Evolutionary conservation across 495 filamentous ascomycete genomes (phyloP).

Genomic region (Penicillium verhagenii): DNA sequence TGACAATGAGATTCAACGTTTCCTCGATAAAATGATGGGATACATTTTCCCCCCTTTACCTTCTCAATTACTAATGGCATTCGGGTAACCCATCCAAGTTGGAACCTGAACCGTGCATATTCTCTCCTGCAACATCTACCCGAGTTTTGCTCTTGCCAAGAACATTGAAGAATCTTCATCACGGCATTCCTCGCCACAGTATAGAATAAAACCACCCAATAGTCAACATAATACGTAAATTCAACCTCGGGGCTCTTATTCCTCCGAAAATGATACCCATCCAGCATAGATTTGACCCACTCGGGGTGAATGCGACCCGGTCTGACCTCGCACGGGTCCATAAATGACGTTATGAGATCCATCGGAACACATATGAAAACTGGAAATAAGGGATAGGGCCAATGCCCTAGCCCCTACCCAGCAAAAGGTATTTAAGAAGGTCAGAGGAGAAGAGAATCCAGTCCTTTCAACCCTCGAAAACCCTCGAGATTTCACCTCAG

Average conservation of each 20-base stretch:
- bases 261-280: neutral
- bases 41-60: neutral
- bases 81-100: no score
- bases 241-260: no score
- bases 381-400: conserved; percentile 5
- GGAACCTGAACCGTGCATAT: neutral
- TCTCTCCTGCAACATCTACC: neutral
- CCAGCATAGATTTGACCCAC: neutral
- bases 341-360: conserved; percentile 5
- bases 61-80: no score
- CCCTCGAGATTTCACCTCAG: neutral
- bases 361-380: neutral
- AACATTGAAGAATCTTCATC: neutral
- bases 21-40: no score
- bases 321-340: neutral
- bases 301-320: neutral
- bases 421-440: neutral
- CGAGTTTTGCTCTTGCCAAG: neutral
- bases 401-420: conserved; percentile 7
- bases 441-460: neutral
- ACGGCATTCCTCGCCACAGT: neutral
- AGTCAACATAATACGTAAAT: neutral
- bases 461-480: neutral
- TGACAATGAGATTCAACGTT: no score
- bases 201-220: neutral